Base-by-base conservation (phyloP, 495 filamentous ascomycete species). In the Lasiosphaeriaceae sp. region DNA sequence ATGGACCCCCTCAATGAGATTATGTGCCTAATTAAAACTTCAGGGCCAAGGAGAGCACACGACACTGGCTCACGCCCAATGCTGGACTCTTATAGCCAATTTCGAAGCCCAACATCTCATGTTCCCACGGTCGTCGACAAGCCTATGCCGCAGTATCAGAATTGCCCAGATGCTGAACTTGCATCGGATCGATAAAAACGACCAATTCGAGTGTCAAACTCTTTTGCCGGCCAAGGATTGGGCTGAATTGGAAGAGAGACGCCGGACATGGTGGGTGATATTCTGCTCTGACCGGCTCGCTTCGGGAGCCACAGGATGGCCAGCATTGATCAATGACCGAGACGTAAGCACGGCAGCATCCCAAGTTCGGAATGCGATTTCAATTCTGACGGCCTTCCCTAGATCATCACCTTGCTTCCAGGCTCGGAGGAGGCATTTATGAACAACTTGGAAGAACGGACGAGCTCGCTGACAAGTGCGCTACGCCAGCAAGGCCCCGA, bases 11-110 rank as follows among this genome's bases (percentile, higher is more conserved):
- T 29, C 2, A 44, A 4, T 8, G 12, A 47, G 2, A 24, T 37
- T 2, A 23, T 19, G 5, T 11, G 2, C 22, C n/a, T 21, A 16
- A 26, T 21, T 29, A 55, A 55, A 23, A 20, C 29, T 49, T 19
- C 54, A 70, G 64, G 62, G 24, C n/a, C 43, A 54, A 5, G 56
- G 56, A 12, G 50, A 58, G n/a, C 41, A 52, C 23, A 43, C 20
- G 11, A 58, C 56, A 5, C 12, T 58, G 11, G 56, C 41, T 31
- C 56, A 58, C 21, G 56, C 56, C 7, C 50, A 58, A 23, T 58
- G 43, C 44, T 58, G 56, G 56, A 35, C 24, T 20, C 50, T 58
- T 14, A 39, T 58, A 11, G 44, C 41, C 6, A 34, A 52, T 34
- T 58, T 48, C 45, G 56, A 58, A 49, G 49, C 49, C 9, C 50